These are phyloP conservation scores for Ambrosia artemisiifolia DNA, from an alignment of 129 eudicot genomes.

Conservation along the genomic window DNA sequence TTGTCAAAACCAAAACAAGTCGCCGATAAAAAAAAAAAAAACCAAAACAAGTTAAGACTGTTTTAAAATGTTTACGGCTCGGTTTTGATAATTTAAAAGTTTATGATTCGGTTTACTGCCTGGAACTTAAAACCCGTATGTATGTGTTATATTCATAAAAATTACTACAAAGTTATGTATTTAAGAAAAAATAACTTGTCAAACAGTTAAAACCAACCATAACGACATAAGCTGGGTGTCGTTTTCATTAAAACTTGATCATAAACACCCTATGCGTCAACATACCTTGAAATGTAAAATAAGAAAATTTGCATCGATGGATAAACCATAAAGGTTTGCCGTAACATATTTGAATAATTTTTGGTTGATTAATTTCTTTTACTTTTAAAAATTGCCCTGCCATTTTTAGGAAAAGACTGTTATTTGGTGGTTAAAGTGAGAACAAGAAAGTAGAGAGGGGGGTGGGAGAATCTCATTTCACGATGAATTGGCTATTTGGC, in stretches of 20 bases:
- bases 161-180: background rate
- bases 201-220: no score
- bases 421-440: slow-evolving; percentile 28
- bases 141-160: background rate
- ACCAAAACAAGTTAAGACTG: no score
- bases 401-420: slow-evolving; percentile 12
- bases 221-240: no score
- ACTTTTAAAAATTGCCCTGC: slow-evolving; percentile 18
- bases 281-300: background rate
- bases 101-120: no score
- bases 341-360: background rate
- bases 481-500: slow-evolving; percentile 8
- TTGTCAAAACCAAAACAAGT: background rate
- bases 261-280: no score
- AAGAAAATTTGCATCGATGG: background rate
- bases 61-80: no score
- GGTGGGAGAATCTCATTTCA: slow-evolving; percentile 6
- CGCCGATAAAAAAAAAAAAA: no score
- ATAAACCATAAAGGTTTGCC: background rate
- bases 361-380: slow-evolving; percentile 8
- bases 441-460: slow-evolving; percentile 21
- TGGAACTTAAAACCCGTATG: no score
- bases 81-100: no score
- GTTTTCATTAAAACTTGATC: no score
- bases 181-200: no score